Evolutionary conservation across 768 basidiomycete species (phyloP), one percentile per base, ranked within the genome.

Genomic region (Hebeloma cylindrosporum): DNA sequence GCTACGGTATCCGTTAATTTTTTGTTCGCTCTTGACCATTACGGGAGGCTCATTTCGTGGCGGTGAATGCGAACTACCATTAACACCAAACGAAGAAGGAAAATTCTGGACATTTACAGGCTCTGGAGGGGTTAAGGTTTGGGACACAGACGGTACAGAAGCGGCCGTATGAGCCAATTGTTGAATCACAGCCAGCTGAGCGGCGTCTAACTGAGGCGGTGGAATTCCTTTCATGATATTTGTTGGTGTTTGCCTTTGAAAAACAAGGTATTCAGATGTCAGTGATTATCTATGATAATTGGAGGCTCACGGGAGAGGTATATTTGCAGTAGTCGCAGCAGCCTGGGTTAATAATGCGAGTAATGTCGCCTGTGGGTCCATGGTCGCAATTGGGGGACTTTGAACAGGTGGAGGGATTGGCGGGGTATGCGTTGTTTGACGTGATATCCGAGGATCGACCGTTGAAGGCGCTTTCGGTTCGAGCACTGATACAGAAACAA

Each of bases 311-410:
- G 63, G 56, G 48, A 59, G 46, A 44, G 63, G 26, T 51, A 53
- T 30, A 58, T 35, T 67, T 21, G 67, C 50, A 34, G 50, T 46
- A 38, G 34, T 70, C 13, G 73, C 68, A 48, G 72, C 79, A 37
- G 85, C 85, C 57, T 86, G 79, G 2, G 79, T 79, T 14, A 91
- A 72, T 53, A 91, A 63, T 7, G 86, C 85, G 40, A 89, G 65
- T 39, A 91, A 61, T 22, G 83, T 72, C 33, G 83, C 78, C 58
- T 88, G 85, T 11, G 83, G 72, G 48, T 79, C 71, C 52, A 62
- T 28, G 16, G 61, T 60, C 1, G 66, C 60, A 27, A 63, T 46
- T 10, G 62, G 47, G 32, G 61, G 52, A 18, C 46, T 55, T 33
- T 40, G 36, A 26, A 28, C 27, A 3, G 65, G 53, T 27, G 58